Evolutionary conservation across 1,284 basidiomycete genomes (phyloP).

Genomic region (Boletus nobilissimus): DNA sequence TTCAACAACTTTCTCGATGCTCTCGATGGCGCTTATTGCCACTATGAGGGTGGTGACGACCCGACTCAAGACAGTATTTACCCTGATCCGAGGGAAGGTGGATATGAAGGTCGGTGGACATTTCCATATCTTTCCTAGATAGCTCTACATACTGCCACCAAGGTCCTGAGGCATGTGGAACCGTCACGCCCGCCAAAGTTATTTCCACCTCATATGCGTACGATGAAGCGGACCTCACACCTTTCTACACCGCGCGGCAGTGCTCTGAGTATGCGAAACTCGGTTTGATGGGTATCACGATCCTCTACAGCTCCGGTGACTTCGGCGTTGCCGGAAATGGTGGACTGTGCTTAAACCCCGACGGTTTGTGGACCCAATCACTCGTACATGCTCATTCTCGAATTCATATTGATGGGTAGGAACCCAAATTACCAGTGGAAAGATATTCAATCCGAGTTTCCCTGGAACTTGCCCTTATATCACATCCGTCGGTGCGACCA

Average conservation of each 20-base stretch:
- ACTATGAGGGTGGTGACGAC: constrained; percentile 59
- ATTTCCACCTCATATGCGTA: constrained; percentile 58
- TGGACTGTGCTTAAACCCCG: not conserved
- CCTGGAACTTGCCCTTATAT: constrained; percentile 10
- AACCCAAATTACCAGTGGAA: not conserved
- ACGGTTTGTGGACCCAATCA: not conserved
- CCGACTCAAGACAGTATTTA: constrained; percentile 53
- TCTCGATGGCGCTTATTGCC: constrained; percentile 59
- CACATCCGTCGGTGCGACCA: constrained; percentile 8
- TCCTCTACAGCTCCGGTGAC: constrained; percentile 39
- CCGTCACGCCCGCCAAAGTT: constrained; percentile 49
- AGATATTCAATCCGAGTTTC: constrained; percentile 10
- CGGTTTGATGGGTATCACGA: constrained; percentile 53
- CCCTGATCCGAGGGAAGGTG: constrained; percentile 53
- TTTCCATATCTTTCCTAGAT: not conserved
- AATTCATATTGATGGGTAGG: not conserved
- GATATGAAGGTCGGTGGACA: constrained; percentile 44
- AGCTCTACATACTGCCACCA: not conserved
- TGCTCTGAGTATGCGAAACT: constrained; percentile 61
- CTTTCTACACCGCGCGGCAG: constrained; percentile 54
- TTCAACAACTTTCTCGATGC: constrained; percentile 63
- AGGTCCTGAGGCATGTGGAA: constrained; percentile 54
- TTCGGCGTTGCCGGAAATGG: constrained; percentile 1
- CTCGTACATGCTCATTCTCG: not conserved
- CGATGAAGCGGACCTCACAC: constrained; percentile 54